A percentile compares a stretch with the other conserved stretches of the same genome.
Conservation (phyloP, 2,329 filamentous ascomycete genomes). For the Ceratocystis huliohia region DNA sequence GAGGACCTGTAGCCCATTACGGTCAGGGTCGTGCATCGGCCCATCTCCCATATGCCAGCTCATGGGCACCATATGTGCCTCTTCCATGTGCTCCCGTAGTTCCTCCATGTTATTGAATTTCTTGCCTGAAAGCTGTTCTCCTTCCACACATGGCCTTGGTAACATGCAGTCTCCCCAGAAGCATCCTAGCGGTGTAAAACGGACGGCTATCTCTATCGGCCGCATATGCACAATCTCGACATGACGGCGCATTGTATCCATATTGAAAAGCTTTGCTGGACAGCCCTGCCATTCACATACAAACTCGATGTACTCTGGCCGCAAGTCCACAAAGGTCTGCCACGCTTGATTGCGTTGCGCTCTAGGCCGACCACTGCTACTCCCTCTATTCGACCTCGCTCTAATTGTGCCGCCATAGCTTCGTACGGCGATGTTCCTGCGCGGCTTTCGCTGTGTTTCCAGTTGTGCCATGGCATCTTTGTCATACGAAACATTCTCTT, state of each 20-base stretch:
- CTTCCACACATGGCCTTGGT: neutral
- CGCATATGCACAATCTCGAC: conserved; percentile 39
- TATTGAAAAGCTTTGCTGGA: conserved; percentile 48
- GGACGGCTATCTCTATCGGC: neutral
- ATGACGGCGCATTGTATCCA: conserved; percentile 45
- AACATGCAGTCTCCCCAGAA: conserved; percentile 28
- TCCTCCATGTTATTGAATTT: conserved; percentile 23
- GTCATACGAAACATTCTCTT: neutral
- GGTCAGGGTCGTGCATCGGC: conserved; percentile 25
- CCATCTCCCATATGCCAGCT: conserved; percentile 50
- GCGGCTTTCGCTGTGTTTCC: neutral
- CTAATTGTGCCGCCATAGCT: neutral
- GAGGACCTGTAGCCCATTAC: conserved; percentile 20
- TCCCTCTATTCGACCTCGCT: neutral
- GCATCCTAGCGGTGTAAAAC: conserved; percentile 22
- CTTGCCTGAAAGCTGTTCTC: neutral
- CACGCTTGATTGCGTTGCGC: neutral
- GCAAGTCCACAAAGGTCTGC: conserved; percentile 31
- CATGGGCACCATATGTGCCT: conserved; percentile 40
- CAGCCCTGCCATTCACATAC: conserved; percentile 49
- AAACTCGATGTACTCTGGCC: conserved; percentile 39
- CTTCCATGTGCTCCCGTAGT: conserved; percentile 41
- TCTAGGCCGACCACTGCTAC: neutral
- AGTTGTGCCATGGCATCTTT: no score
- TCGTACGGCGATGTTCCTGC: neutral